These are phyloP conservation scores for Ustilago bromivora DNA, from an alignment of 1,284 basidiomycete species.

Conservation along the genomic window DNA sequence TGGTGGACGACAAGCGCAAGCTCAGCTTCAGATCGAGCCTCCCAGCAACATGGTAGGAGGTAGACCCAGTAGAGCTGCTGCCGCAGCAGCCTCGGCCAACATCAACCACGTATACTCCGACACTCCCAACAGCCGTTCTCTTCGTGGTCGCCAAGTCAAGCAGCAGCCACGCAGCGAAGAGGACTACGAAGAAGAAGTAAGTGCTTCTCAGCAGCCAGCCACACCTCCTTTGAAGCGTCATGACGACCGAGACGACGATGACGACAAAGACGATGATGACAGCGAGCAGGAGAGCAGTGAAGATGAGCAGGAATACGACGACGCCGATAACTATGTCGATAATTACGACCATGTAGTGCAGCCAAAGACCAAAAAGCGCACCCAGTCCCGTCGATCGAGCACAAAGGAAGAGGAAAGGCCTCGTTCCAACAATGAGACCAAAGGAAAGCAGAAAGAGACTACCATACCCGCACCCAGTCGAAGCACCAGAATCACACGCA, in stretches of 20 bases:
- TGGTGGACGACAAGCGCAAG: constrained; percentile 35
- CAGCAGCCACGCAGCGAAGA: constrained; percentile 40
- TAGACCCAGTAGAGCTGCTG: constrained; percentile 26
- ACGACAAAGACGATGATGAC: not conserved
- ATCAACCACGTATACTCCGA: constrained; percentile 22
- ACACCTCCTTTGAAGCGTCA: not conserved
- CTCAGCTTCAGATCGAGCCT: constrained; percentile 40
- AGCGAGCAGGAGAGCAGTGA: not conserved
- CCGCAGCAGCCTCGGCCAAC: constrained; percentile 26
- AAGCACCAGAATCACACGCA: constrained; percentile 3
- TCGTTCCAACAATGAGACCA: not conserved
- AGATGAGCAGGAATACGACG: not conserved
- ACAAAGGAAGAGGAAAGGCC: not conserved
- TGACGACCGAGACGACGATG: not conserved
- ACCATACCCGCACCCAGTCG: not conserved
- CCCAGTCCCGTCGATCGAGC: not conserved
- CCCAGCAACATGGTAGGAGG: constrained; percentile 16
- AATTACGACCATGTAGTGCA: not conserved
- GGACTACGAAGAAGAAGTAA: constrained; percentile 45
- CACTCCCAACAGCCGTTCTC: constrained; percentile 7
- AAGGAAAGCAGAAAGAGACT: constrained; percentile 12
- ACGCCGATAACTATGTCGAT: too few species aligned
- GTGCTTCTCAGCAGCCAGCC: constrained; percentile 9
- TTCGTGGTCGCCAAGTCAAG: constrained; percentile 26
- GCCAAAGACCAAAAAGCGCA: not conserved